Base-by-base conservation (phyloP, 805 yeast genomes). In the Yarrowia porcina region DNA sequence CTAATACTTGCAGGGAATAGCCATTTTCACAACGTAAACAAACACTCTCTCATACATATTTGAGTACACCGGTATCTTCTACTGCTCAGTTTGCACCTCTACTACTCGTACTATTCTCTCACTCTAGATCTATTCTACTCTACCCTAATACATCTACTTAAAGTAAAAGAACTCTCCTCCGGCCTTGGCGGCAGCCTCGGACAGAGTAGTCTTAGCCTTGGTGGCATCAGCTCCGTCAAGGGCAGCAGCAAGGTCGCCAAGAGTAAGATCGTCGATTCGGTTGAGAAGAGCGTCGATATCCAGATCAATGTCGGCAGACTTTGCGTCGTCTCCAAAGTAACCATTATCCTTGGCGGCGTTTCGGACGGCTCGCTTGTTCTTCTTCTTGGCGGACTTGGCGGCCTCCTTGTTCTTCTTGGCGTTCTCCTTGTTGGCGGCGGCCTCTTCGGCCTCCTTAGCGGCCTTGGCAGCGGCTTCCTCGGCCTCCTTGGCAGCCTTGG, bases 381-480 rank as follows among this genome's bases (percentile, higher is more conserved):
- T 94, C 96, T 94, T 94, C 83, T 90, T 92, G 54, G 88, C 88
- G 66, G 79, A 80, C 77, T 85, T 85, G 61, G 97, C 97, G 69
- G 89, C 90, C 83, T 94, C 97, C 75, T 96, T 96, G 69, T 93
- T 88, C 82, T 93, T 96, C 83, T 93, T 93, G 71, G 90, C 87
- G 75, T 86, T 85, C 76, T 86, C 90, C 72, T 87, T 81, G 66
- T 82, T 83, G 64, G 79, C 83, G 73, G 84, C 84, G 28, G 83
- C 80, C 60, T 79, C 75, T 66, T 86, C 92, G 57, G 86, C 96
- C 66, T 88, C 94, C 73, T 84, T 86, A 68, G 83, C 85, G 70
- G 85, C 85, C 69, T 88, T 89, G 67, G 80, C 85, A 72, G 90
- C 97, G 71, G 89, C 98, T 61, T 88, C 96, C 70, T 89, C 97